Percentiles rank a stretch among this genome's conserved stretches.
phyloP scores from a whole-genome alignment of 352 stramenopile species.

The Halophytophthora batemanensis region DNA sequence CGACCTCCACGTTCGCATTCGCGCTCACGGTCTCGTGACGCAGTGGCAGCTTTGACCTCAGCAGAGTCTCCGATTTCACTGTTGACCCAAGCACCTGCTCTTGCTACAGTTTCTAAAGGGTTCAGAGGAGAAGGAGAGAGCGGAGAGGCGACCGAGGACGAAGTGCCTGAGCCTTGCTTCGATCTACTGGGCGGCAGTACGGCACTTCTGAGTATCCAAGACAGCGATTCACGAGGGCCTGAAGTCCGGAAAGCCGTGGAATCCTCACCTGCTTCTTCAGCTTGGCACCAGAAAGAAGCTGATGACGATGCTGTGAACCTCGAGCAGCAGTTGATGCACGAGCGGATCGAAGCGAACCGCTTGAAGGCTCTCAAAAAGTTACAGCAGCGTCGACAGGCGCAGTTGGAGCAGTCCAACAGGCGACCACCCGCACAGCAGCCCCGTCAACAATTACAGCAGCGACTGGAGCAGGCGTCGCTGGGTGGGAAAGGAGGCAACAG shows the following conservation, averaged over 20 bases:
- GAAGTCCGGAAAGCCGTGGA: neutral
- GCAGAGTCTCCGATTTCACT: neutral
- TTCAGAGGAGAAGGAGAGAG: slow-evolving; percentile 2
- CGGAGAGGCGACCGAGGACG: slow-evolving; percentile 3
- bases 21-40: slow-evolving; percentile 1
- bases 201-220: slow-evolving; percentile 7
- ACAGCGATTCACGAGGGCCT: neutral
- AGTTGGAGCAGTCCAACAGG: slow-evolving; percentile 11
- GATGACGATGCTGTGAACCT: neutral
- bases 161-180: slow-evolving; percentile 18
- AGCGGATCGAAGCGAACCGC: slow-evolving; percentile 72
- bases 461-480: too few relatives aligned
- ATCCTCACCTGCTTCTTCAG: neutral
- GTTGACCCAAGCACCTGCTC: neutral
- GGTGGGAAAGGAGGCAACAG: too few relatives aligned
- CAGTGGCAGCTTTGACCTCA: neutral
- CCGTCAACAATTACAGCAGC: too few relatives aligned
- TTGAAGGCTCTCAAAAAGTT: slow-evolving; percentile 56
- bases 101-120: neutral
- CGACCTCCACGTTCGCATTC: slow-evolving; percentile 9
- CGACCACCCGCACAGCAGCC: slow-evolving; percentile 1
- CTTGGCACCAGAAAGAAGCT: neutral
- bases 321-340: slow-evolving; percentile 16
- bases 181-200: slow-evolving; percentile 12
- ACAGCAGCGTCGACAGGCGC: slow-evolving; percentile 34